Evolutionary conservation across 2,329 filamentous ascomycete genomes (phyloP).

Genomic region (Pseudodiploospora longispora): DNA sequence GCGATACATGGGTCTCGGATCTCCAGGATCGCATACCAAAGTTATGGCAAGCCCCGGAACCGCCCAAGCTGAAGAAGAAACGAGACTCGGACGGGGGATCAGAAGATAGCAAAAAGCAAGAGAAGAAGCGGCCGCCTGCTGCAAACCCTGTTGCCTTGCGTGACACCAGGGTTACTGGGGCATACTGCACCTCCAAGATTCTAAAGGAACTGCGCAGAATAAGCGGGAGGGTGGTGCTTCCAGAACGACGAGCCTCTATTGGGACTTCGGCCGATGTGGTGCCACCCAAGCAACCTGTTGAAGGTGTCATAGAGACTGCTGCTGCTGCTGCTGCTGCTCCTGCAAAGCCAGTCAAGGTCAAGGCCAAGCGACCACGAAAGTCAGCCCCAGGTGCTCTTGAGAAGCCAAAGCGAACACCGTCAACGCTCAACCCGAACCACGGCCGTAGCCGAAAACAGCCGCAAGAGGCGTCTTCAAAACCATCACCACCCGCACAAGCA

Average conservation of each 20-base stretch:
- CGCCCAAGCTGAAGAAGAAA: conserved; percentile 32
- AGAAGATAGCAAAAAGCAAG: conserved; percentile 17
- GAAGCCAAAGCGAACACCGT: conserved; percentile 19
- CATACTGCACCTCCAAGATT: conserved; percentile 37
- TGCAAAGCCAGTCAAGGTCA: conserved; percentile 14
- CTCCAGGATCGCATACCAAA: conserved; percentile 50
- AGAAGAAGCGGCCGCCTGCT: conserved; percentile 24
- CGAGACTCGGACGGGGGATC: conserved; percentile 19
- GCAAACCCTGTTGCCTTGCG: conserved; percentile 35
- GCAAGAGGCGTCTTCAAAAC: neutral
- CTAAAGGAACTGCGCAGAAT: conserved; percentile 29
- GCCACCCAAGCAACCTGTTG: too few relatives aligned
- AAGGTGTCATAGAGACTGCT: too few relatives aligned
- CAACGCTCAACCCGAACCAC: conserved; percentile 30
- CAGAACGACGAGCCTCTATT: conserved; percentile 6
- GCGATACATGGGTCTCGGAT: conserved; percentile 63
- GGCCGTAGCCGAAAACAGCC: conserved; percentile 19
- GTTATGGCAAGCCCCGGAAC: conserved; percentile 49
- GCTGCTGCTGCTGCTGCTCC: conserved; percentile 2
- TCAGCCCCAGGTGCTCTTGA: conserved; percentile 31
- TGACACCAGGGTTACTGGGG: conserved; percentile 38
- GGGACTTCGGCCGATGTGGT: neutral
- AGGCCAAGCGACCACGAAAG: conserved; percentile 28
- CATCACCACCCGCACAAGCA: conserved; percentile 6
- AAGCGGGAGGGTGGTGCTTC: conserved; percentile 10